Evolutionary conservation across 352 stramenopile species (phyloP), one percentile per base, ranked within the genome.

Genomic region (Phytophthora lateralis): DNA sequence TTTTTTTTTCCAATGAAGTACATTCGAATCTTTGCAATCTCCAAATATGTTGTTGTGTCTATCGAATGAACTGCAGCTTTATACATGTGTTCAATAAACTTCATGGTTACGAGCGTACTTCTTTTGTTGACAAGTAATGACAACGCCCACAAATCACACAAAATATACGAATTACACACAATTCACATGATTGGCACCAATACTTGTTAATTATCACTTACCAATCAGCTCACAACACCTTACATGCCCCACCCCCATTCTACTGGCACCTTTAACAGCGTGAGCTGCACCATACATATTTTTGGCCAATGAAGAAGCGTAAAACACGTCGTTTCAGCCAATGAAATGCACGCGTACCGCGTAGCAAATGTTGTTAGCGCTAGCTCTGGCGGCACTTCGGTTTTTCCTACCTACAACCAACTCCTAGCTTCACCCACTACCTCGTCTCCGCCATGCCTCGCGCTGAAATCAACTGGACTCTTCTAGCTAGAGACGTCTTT

Each of bases 141-240:
- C 35, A 42, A 42, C 35, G 35, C 35, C 35, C 35, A 41, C 41
- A 52, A 41, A 30, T 30, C 26, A 52, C 26, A 29, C 20, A 26
- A 37, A 52, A 27, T 24, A 17, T 27, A 42, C 27, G 45, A 21
- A 52, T 42, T 53, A 12, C 46, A 53, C 46, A 39, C 26, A 30
- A 41, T 53, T 39, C 46, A 41, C 46, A 53, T 53, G 15, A 41
- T 53, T n/a, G 24, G 29, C 29, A 53, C 46, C 29, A 53, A 53
- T n/a, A 10, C 2, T 42, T 11, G 6, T 42, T 42, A 15, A 42
- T 42, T 53, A 41, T 6, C 46, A 53, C 46, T 53, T 20, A 12
- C 46, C 29, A 53, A 26, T 29, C 29, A 53, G 6, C 27, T 21
- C 15, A 41, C 46, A 18, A n/a, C 29, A 53, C 9, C 15, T 24